Evolutionary conservation across 108 stramenopile species (phyloP), one percentile per base, ranked within the genome.

Genomic region (Cyclotella choctawhatcheeana): DNA sequence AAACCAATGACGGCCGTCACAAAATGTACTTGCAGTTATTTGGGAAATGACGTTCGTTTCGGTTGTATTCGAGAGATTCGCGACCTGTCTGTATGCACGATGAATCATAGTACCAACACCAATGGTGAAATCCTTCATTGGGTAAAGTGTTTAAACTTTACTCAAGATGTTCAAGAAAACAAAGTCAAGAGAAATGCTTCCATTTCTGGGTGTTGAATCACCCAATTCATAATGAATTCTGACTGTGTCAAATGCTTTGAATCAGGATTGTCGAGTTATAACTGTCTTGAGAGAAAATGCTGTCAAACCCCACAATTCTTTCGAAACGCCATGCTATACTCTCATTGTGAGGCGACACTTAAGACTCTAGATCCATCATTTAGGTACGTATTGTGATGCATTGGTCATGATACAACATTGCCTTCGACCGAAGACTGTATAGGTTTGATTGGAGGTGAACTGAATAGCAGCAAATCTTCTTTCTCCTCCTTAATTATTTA

Each of bases 281-380:
- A 63, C n/a, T n/a, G n/a, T 18, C 60, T 74, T 44, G 24, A 52
- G 24, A 68, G 72, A 30, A 44, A 64, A 62, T 76, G 77, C 44
- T 71, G 75, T 2, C 67, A 79, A 53, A 81, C 80, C 7, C 87
- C 86, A 73, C 64, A 69, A 17, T 60, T 85, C 17, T 91, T 91
- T 88, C 84, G 90, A 52, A 58, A 53, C 24, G 59, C 50, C 16
- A 87, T 93, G 31, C 70, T 93, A 21, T 93, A 93, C 53, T 93
- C 90, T 48, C 89, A 91, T 31, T 93, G 93, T 55, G 77, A 81
- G 20, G 90, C 88, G 25, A 88, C 85, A 33, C 64, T 79, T 14
- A 88, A 89, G 72, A 63, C 82, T 2, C 55, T 87, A 5, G 93
- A 93, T 64, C 83, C 88, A 33, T 31, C 74, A 1, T 88, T 87